Evolutionary conservation across 1,139 yeast species (phyloP).

Genomic region (Scheffersomyces segobiensis): DNA sequence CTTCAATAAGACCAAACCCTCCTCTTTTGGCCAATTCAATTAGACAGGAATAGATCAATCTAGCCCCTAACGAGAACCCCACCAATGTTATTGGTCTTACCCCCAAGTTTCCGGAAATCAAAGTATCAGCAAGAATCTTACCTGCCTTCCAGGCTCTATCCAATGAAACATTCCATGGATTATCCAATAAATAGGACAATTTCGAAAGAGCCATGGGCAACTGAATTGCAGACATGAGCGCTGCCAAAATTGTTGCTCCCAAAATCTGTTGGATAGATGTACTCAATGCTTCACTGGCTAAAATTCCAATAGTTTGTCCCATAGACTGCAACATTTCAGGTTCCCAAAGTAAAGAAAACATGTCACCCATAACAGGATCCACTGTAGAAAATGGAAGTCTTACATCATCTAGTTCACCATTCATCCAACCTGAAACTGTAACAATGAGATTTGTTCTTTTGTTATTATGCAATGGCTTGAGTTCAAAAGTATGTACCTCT

Average conservation of each 20-base stretch:
- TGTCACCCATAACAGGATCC: constrained; percentile 97
- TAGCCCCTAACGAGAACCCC: constrained; percentile 92
- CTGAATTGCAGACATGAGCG: constrained; percentile 94
- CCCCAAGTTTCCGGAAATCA: constrained; percentile 85
- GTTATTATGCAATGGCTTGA: constrained; percentile 88
- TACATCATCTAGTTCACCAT: constrained; percentile 92
- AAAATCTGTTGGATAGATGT: constrained; percentile 93
- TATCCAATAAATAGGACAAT: constrained; percentile 84
- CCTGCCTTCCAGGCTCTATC: constrained; percentile 99
- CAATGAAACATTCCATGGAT: constrained; percentile 96
- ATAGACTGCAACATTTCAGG: constrained; percentile 96
- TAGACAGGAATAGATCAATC: constrained; percentile 88
- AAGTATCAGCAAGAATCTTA: constrained; percentile 83
- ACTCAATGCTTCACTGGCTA: constrained; percentile 91
- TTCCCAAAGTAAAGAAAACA: constrained; percentile 92
- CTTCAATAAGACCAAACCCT: constrained; percentile 86
- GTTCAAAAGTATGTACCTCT: constrained; percentile 90
- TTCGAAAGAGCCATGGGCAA: constrained; percentile 90
- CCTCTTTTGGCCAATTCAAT: constrained; percentile 83
- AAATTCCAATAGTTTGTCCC: constrained; percentile 92
- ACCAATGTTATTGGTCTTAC: constrained; percentile 89
- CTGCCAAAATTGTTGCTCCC: constrained; percentile 89
- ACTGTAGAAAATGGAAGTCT: constrained; percentile 94
- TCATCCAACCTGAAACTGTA: constrained; percentile 99
- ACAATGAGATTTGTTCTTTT: constrained; percentile 82